Conservation (phyloP, 2,329 filamentous ascomycete species). For the Teratosphaeriaceae sp. region DNA sequence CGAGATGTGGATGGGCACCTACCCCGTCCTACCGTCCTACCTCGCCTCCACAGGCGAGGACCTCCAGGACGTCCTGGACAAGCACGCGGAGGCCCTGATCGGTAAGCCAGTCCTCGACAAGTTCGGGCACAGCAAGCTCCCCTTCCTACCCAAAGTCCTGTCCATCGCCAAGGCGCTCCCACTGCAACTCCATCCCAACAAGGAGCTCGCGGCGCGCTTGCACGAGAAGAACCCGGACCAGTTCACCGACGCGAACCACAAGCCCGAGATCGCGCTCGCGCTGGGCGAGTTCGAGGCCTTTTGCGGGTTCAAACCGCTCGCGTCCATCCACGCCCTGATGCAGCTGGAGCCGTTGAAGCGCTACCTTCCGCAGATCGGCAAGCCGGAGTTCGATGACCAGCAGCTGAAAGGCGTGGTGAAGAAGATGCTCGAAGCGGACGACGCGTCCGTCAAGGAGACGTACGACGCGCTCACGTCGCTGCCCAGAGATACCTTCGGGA, state of each 20-base stretch:
- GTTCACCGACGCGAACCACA: slow-evolving; percentile 69
- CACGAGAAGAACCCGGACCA: slow-evolving; percentile 58
- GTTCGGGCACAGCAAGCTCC: slow-evolving; percentile 57
- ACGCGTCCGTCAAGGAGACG: slow-evolving; percentile 46
- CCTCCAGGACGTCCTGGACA: slow-evolving; percentile 58
- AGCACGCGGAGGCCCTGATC: slow-evolving; percentile 55
- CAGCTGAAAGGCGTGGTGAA: slow-evolving; percentile 51
- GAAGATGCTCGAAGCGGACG: slow-evolving; percentile 49
- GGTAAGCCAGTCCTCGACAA: slow-evolving; percentile 55
- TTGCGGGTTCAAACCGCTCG: slow-evolving; percentile 63
- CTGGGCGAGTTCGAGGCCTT: slow-evolving; percentile 68
- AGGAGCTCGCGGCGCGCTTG: slow-evolving; percentile 56
- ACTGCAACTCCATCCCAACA: slow-evolving; percentile 69
- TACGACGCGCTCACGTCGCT: slow-evolving; percentile 47
- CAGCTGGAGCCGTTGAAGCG: slow-evolving; percentile 47
- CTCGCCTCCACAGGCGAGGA: slow-evolving; percentile 56
- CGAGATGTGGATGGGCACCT: slow-evolving; percentile 71
- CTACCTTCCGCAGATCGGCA: slow-evolving; percentile 43
- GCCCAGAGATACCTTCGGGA: slow-evolving; percentile 44
- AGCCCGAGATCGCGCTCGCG: slow-evolving; percentile 72
- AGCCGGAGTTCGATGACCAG: slow-evolving; percentile 52
- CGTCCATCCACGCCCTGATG: slow-evolving; percentile 54
- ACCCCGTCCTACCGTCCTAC: slow-evolving; percentile 62
- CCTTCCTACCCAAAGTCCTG: slow-evolving; percentile 68
- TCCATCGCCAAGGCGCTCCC: slow-evolving; percentile 71